Conservation (phyloP, 208 protist species). For the Acanthamoeba triangularis region DNA sequence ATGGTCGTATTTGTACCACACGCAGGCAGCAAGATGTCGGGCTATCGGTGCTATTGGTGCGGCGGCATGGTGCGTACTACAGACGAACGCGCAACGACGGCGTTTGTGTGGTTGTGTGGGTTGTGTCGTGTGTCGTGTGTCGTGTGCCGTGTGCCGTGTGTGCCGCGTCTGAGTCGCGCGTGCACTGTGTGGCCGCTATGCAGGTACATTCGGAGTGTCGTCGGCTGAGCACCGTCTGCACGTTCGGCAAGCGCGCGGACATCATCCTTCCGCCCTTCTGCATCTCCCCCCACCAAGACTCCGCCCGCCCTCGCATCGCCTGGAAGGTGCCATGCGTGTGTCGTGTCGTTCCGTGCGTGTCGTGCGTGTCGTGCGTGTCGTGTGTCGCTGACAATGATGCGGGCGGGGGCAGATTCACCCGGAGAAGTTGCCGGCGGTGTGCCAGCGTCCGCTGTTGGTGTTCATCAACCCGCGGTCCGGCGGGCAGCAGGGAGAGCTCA, state of each 20-base stretch:
- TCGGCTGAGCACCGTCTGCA: neutral
- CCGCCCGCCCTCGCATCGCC: neutral
- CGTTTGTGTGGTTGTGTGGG: neutral
- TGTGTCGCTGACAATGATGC: neutral
- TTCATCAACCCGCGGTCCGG: conserved; percentile 61
- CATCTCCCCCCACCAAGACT: neutral
- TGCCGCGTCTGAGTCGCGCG: too few species aligned
- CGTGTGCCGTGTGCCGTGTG: neutral
- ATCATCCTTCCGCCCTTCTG: conserved; percentile 15
- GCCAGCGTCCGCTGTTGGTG: conserved; percentile 24
- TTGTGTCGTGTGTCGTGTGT: too few species aligned
- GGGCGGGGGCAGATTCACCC: neutral
- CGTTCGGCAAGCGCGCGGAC: conserved; percentile 27
- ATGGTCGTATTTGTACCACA: neutral
- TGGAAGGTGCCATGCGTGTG: neutral
- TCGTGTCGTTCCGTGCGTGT: neutral
- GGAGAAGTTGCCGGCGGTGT: neutral
- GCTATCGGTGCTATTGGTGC: conserved; percentile 42
- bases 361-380: neutral
- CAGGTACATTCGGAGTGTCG: conserved; percentile 11
- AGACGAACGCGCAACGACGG: neutral
- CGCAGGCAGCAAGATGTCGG: conserved; percentile 35
- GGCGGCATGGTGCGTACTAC: neutral
- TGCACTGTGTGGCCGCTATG: too few species aligned
- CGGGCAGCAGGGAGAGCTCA: conserved; percentile 50